Evolutionary conservation across 1,139 yeast genomes (phyloP), one percentile per base, ranked within the genome.

Genomic region (Sugiyamaella novakii): DNA sequence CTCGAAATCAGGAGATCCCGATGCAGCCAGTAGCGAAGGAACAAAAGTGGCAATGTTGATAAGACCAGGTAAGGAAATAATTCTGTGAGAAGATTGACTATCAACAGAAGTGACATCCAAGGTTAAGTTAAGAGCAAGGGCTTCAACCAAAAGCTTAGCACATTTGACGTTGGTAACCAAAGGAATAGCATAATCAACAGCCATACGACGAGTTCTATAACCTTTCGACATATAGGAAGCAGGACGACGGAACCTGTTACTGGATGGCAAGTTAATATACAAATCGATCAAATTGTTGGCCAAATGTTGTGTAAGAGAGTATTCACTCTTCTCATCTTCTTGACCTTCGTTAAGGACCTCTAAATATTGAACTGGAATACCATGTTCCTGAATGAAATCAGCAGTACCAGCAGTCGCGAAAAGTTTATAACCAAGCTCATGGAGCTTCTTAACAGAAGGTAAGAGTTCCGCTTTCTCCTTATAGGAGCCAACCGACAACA

Each of bases 331-430:
- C 69, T 87, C 95, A 51, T 81, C 83, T 60, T 84, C 89, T 39
- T 78, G 84, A 35, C 68, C 72, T 25, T 65, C 69, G 62, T 79
- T 78, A 70, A 92, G 75, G 43, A 89, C 87, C 74, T 92, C 98
- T 69, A 94, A 80, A 72, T 88, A 94, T 71, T 89, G 94, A 54
- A 94, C 97, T 48, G 97, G 96, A 58, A 94, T 78, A 47, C 83
- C 85, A 67, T 92, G 96, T 70, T 92, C 98, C 69, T 88, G 89
- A 64, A 92, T 83, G 74, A 92, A 94, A 73, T 94, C 98, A 59
- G 98, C 96, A 59, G 98, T 94, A 76, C 98, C 99, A 34, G 98
- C 89, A 59, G 99, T 94, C 38, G 98, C 98, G 73, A 91, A 94
- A 63, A 94, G 76, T 65, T 84, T 84, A 79, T 76, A 94, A 50